These are phyloP conservation scores for Diaporthe sp. DNA, from an alignment of 2,329 filamentous ascomycete species.

Conservation along the genomic window DNA sequence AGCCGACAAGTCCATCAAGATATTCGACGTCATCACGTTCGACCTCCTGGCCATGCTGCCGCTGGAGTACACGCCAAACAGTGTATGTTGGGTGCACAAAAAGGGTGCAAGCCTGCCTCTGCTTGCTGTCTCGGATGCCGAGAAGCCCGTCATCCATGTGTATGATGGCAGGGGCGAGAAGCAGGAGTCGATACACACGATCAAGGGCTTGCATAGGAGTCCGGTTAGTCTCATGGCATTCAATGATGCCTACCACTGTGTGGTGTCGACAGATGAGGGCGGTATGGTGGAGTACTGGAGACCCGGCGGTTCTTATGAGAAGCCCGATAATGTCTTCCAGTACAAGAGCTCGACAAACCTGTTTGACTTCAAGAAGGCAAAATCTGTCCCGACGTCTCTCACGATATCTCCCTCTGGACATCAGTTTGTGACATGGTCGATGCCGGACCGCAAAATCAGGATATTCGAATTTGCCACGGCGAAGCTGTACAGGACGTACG, in stretches of 20 bases:
- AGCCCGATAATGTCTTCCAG: conserved; percentile 91
- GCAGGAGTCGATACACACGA: conserved; percentile 79
- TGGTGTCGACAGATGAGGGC: conserved; percentile 87
- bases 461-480: conserved; percentile 93
- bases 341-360: conserved; percentile 95
- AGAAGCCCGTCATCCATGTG: conserved; percentile 80
- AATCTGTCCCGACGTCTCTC: conserved; percentile 85
- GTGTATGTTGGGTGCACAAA: conserved; percentile 92
- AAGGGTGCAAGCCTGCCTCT: conserved; percentile 90
- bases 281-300: conserved; percentile 99
- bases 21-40: conserved; percentile 88
- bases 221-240: conserved; percentile 89
- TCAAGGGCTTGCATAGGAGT: conserved; percentile 84
- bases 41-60: conserved; percentile 87
- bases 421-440: conserved; percentile 89
- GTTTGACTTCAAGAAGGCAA: conserved; percentile 97
- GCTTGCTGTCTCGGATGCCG: conserved; percentile 85
- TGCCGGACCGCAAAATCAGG: conserved; percentile 93
- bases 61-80: conserved; percentile 81
- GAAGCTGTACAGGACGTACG: conserved; percentile 92
- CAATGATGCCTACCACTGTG: conserved; percentile 90
- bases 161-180: conserved; percentile 93
- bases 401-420: conserved; percentile 88
- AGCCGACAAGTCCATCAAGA: conserved; percentile 82
- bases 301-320: conserved; percentile 84